Evolutionary conservation across 441 rosid genomes (phyloP), one percentile per base, ranked within the genome.

Genomic region (Adansonia grandidieri): DNA sequence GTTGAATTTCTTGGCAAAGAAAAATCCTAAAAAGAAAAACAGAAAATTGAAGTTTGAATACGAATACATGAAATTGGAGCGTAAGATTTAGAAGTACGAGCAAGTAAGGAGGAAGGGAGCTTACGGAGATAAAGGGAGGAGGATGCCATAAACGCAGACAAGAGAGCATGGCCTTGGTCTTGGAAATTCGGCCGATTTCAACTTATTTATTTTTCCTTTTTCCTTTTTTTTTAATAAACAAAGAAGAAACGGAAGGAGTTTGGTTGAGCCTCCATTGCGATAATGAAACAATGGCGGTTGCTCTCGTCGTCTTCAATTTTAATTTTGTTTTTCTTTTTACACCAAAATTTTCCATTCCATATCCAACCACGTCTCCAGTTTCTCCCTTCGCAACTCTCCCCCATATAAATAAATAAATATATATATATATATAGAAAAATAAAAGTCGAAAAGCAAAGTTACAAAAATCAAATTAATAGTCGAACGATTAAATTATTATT

Each of bases 91-190:
- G 2, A 71, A 54, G 73, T 8, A 2, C 32, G 47, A 53, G 28
- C 28, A 71, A 9, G 61, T 6, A 37, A 6, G 19, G 40, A 40
- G 9, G 1, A 40, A 73, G 17, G 37, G 44, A 19, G 66, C 51
- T 73, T 42, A 57, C 66, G 20, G 40, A 42, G 66, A 57, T 19
- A 40, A 42, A 42, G 42, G 40, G 66, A 19, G 65, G 19, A 57
- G 50, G 19, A 73, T 5, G 51, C 10, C 64, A 73, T n/a, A 40
- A 73, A 40, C 44, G 67, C 67, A 14, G 14, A 32, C 9, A 19
- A 17, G 40, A 40, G 65, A 73, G 37, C 76, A 73, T 73, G 44
- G 37, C 20, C 73, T 45, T 69, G 48, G 51, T 56, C 53, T 42
- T 9, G 32, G 9, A 56, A 72, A 54, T 71, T 45, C 15, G 22